Percentiles rank a stretch among this genome's conserved stretches.
phyloP scores from a whole-genome alignment of 495 filamentous ascomycete genomes.

The Tuber indicum region DNA sequence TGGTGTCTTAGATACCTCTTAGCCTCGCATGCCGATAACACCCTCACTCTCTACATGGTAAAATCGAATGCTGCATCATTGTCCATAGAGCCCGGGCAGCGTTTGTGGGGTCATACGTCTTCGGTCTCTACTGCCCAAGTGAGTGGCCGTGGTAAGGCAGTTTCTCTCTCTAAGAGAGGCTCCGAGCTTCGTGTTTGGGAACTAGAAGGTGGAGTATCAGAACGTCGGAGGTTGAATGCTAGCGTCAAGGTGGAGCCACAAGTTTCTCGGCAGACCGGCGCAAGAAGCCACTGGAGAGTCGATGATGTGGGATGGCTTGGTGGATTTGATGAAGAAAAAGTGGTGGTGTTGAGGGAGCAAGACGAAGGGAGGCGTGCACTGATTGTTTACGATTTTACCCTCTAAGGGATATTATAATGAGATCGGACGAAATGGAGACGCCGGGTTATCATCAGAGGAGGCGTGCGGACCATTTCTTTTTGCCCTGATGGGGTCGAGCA shows the following conservation, averaged over 20 bases:
- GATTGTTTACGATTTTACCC: constrained; percentile 83
- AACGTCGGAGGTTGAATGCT: constrained; percentile 23
- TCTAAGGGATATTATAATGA: constrained; percentile 20
- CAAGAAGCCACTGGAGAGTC: constrained; percentile 42
- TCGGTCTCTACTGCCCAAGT: constrained; percentile 82
- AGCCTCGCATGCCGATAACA: constrained; percentile 84
- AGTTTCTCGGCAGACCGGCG: constrained; percentile 16
- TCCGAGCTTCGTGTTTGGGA: constrained; percentile 93
- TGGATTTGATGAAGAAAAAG: constrained; percentile 93
- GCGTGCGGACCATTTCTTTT: constrained; percentile 27
- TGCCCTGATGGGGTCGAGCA: constrained; percentile 8
- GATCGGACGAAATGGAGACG: constrained; percentile 19
- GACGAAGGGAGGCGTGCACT: constrained; percentile 61
- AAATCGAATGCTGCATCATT: constrained; percentile 62
- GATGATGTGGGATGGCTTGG: constrained; percentile 53
- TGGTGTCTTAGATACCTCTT: constrained; percentile 91
- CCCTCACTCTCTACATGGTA: constrained; percentile 77
- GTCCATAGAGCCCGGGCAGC: constrained; percentile 64
- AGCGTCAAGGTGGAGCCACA: constrained; percentile 31
- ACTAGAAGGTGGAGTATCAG: constrained; percentile 63
- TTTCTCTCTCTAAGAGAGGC: constrained; percentile 74
- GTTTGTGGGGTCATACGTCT: constrained; percentile 91
- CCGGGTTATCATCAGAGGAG: constrained; percentile 10
- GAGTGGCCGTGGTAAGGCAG: constrained; percentile 77
- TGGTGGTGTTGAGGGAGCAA: constrained; percentile 74